These are phyloP conservation scores for Nemania diffusa DNA, from an alignment of 2,329 filamentous ascomycete genomes.

Conservation along the genomic window DNA sequence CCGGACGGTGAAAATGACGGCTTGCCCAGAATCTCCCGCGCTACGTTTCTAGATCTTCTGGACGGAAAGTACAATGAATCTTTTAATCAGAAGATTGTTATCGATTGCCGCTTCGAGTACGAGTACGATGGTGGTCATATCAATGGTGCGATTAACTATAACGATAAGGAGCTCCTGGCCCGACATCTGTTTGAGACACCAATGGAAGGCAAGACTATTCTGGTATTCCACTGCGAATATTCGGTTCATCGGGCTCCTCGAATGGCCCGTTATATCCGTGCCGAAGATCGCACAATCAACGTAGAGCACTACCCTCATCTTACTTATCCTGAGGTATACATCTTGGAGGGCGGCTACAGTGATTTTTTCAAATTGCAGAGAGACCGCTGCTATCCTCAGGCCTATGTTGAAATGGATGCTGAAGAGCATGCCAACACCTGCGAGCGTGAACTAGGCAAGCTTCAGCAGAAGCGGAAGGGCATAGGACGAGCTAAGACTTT, in stretches of 20 bases:
- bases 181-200: conserved; percentile 78
- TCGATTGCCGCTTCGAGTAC: conserved; percentile 98
- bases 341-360: conserved; percentile 95
- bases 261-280: conserved; percentile 93
- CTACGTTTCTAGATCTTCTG: conserved; percentile 86
- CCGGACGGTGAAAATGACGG: conserved; percentile 83
- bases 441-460: conserved; percentile 91
- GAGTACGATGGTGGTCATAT: conserved; percentile 98
- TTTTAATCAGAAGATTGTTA: conserved; percentile 84
- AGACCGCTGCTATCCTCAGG: conserved; percentile 87
- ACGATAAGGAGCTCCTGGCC: conserved; percentile 90
- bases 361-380: conserved; percentile 86
- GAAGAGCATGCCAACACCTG: conserved; percentile 92
- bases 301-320: conserved; percentile 86
- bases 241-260: conserved; percentile 95
- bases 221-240: conserved; percentile 98
- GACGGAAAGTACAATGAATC: conserved; percentile 81
- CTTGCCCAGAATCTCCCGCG: conserved; percentile 85
- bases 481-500: conserved; percentile 91
- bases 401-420: conserved; percentile 96
- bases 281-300: conserved; percentile 87
- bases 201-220: conserved; percentile 76
- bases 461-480: conserved; percentile 86
- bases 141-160: conserved; percentile 92
- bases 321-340: conserved; percentile 97